phyloP scores from a whole-genome alignment of 495 filamentous ascomycete genomes.

The Pseudoneurospora amorphoporcata region DNA sequence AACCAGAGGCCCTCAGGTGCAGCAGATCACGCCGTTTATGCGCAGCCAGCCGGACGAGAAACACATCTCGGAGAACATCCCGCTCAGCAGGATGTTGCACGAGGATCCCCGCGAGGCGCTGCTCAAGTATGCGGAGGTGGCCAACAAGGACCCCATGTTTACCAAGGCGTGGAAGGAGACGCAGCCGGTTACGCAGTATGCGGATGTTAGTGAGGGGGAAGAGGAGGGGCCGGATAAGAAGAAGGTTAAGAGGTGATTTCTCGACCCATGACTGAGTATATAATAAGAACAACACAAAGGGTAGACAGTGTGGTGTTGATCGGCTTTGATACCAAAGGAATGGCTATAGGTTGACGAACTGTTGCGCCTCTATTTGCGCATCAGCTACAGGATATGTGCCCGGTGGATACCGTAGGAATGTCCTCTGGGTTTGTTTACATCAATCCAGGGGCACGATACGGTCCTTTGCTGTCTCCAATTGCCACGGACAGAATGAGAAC shows the following conservation, averaged over 20 bases:
- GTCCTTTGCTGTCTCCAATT: background rate
- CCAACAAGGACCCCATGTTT: slow-evolving; percentile 87
- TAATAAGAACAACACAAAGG: background rate
- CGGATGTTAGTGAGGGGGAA: slow-evolving; percentile 78
- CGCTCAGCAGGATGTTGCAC: slow-evolving; percentile 88
- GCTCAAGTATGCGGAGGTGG: slow-evolving; percentile 89
- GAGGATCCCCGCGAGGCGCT: slow-evolving; percentile 93
- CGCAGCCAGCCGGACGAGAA: slow-evolving; percentile 84
- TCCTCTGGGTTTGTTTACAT: background rate
- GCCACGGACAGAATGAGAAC: background rate
- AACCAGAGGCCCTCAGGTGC: slow-evolving; percentile 75
- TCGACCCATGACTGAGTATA: background rate
- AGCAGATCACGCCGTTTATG: slow-evolving; percentile 79
- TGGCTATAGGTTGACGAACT: background rate
- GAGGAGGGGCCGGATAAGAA: slow-evolving; percentile 61
- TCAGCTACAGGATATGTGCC: background rate
- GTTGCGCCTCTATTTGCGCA: background rate
- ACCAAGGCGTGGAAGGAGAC: slow-evolving; percentile 88
- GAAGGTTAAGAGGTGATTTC: slow-evolving; percentile 37
- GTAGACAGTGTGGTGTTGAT: too few species aligned
- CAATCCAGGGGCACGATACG: background rate
- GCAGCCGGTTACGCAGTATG: slow-evolving; percentile 87
- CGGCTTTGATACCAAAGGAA: background rate
- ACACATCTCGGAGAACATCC: slow-evolving; percentile 78
- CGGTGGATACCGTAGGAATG: background rate